Conservation (phyloP, 306 rosid species). For the Senna tora region DNA sequence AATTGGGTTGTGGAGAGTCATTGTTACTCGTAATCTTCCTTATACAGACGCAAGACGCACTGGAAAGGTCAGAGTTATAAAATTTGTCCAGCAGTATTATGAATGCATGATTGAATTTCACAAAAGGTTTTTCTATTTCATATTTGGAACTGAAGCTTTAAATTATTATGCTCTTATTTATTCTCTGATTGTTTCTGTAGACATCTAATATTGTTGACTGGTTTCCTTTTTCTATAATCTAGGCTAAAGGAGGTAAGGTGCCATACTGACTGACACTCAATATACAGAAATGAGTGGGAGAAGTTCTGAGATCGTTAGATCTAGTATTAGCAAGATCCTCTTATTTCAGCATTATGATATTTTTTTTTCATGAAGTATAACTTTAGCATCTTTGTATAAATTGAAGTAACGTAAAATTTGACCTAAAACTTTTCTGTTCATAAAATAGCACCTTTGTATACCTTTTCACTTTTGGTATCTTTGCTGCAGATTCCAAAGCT, state of each 20-base stretch:
- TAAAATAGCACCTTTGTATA: constrained; percentile 12
- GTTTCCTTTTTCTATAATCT: constrained; percentile 2
- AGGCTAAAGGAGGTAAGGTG: constrained; percentile 16
- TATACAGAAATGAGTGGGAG: constrained; percentile 17
- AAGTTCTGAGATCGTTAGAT: constrained; percentile 25
- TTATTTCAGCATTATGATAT: constrained; percentile 20
- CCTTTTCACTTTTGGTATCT: constrained; percentile 36
- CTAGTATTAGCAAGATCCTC: constrained; percentile 27
- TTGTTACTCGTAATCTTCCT: constrained; percentile 80
- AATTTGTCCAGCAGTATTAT: constrained; percentile 11
- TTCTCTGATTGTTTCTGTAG: constrained; percentile 16
- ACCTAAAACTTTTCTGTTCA: constrained; percentile 1
- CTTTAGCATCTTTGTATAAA: constrained; percentile 29
- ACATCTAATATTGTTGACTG: constrained; percentile 14
- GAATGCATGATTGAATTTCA: constrained; percentile 32
- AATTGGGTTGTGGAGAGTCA: constrained; percentile 85
- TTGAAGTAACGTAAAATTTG: constrained; percentile 4
- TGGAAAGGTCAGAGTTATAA: constrained; percentile 72
- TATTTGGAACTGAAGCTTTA: constrained; percentile 16
- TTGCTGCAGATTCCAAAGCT: constrained; percentile 90
- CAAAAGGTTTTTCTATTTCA: constrained; percentile 18
- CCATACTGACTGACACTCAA: constrained; percentile 1
- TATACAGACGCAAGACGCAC: constrained; percentile 82
- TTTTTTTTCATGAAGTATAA: constrained; percentile 30
- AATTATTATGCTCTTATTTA: constrained; percentile 18